Conservation (phyloP, 1,284 basidiomycete species). For the Mixia osmundae region DNA sequence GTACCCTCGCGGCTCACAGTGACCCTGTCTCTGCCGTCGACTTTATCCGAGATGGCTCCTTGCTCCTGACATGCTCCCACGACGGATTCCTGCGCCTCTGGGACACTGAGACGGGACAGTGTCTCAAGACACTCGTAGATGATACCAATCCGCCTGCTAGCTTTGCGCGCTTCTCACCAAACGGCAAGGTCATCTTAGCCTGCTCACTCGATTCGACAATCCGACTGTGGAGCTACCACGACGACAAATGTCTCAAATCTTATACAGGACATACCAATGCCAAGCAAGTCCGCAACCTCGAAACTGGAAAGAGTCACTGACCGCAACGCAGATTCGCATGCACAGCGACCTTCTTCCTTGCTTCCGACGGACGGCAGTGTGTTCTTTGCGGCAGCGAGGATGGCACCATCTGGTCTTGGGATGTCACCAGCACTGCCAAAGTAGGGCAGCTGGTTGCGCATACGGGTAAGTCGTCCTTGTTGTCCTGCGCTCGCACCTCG, state of each 20-base stretch:
- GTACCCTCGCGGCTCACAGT: constrained; percentile 69
- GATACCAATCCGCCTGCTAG: constrained; percentile 88
- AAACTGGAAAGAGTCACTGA: not conserved
- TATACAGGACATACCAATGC: constrained; percentile 60
- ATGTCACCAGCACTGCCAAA: too few species aligned
- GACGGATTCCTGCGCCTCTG: constrained; percentile 92
- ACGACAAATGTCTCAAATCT: constrained; percentile 78
- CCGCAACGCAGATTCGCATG: not conserved
- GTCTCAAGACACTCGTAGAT: constrained; percentile 85
- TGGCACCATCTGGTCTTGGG: too few species aligned
- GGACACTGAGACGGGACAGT: constrained; percentile 90
- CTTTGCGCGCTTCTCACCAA: constrained; percentile 69
- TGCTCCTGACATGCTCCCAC: constrained; percentile 80
- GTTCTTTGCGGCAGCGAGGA: too few species aligned
- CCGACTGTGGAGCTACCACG: constrained; percentile 79
- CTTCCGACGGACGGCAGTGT: too few species aligned
- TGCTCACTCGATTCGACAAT: constrained; percentile 81
- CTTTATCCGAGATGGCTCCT: constrained; percentile 82
- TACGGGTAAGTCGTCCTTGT: too few species aligned
- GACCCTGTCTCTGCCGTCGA: constrained; percentile 83
- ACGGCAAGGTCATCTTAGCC: constrained; percentile 64
- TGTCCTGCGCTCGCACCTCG: too few species aligned
- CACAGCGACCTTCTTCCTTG: not conserved
- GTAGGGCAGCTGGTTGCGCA: too few species aligned
- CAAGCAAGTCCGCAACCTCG: constrained; percentile 32